Base-by-base conservation (phyloP, 495 filamentous ascomycete species). In the Lophiotrema nucula region DNA sequence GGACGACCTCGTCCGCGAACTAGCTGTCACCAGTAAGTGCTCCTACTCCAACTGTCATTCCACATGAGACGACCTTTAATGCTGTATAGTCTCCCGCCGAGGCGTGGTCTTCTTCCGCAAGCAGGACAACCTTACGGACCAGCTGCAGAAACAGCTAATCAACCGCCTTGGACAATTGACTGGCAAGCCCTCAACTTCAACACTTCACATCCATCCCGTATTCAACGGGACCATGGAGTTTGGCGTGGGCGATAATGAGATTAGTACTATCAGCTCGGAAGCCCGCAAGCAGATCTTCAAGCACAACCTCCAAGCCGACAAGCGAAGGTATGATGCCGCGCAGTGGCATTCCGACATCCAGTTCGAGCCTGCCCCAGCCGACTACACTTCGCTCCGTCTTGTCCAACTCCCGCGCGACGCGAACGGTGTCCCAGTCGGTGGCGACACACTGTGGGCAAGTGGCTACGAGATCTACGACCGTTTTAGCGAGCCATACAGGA, bases 381-480 rank as follows among this genome's bases (percentile, higher is more conserved):
- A 88, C 71, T 88, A 89, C 53, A 80, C 85, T 0, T 46, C 15
- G 1, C 25, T 63, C 15, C 35, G 53, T 3, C 25, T 63, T 2
- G 37, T 31, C 10, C n/a, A 58, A 19, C 27, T 63, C 1, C 60
- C 53, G 1, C 33, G 15, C 45, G 46, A 48, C 24, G 26, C 27
- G 46, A 27, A 28, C 23, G 24, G 46, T 15, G 26, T 28, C 3
- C 46, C 46, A 10, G 84, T 82, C 0, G 87, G 87, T 13, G 86
- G 87, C 83, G 83, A 88, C 62, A 89, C 85, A 0, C 78, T 91
- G 18, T 89, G 84, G 85, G 87, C 85, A 4, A 84, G 80, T 0
- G 86, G 85, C n/a, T 90, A 90, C 65, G 88, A 90, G 58, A 74
- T 89, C 11, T 91, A 88, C 70, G 88, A 92, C 70, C 82, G 86